Conservation (phyloP, 1,139 yeast genomes). For the Geotrichum cucujoidarum region DNA sequence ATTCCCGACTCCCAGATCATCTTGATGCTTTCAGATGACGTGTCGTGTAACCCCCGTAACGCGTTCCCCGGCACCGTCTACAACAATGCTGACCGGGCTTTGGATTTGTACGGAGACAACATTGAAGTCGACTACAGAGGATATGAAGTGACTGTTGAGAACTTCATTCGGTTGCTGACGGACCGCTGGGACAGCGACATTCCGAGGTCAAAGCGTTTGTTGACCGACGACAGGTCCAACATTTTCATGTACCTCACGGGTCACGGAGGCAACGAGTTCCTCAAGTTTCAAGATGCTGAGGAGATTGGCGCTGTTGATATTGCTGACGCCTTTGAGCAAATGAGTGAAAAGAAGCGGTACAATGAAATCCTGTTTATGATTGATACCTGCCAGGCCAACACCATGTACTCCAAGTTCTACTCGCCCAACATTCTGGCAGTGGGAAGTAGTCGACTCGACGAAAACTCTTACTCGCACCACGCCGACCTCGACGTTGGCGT, state of each 20-base stretch:
- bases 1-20: constrained; percentile 97
- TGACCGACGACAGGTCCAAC: constrained; percentile 91
- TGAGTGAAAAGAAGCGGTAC: constrained; percentile 92
- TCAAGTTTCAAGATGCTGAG: constrained; percentile 97
- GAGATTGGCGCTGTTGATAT: constrained; percentile 93
- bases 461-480: constrained; percentile 91
- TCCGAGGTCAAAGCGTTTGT: constrained; percentile 81
- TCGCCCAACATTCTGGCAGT: constrained; percentile 91
- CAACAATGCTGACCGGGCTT: constrained; percentile 89
- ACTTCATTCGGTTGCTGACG: constrained; percentile 79
- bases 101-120: constrained; percentile 89
- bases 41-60: constrained; percentile 94
- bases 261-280: constrained; percentile 96
- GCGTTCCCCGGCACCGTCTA: constrained; percentile 95
- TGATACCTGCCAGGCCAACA: constrained; percentile 97
- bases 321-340: constrained; percentile 95
- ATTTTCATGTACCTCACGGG: constrained; percentile 95
- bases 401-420: constrained; percentile 90
- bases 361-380: constrained; percentile 96
- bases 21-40: constrained; percentile 91
- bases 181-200: constrained; percentile 95
- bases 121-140: constrained; percentile 97
- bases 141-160: constrained; percentile 96
- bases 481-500: constrained; percentile 95
- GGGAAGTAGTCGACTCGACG: constrained; percentile 86